Conservation (phyloP, 768 basidiomycete species). For the Nidularia sp. region DNA sequence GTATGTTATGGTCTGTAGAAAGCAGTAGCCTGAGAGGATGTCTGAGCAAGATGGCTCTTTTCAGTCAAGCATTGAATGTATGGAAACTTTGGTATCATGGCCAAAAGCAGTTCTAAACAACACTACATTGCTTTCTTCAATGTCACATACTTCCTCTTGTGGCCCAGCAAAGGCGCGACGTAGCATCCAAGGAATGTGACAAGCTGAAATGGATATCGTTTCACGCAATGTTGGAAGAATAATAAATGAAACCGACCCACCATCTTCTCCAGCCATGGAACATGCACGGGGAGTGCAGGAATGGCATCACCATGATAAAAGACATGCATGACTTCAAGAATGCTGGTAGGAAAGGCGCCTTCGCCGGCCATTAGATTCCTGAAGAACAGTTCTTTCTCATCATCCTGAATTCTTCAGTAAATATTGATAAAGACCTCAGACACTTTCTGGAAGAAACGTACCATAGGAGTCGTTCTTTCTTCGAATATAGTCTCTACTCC, state of each 20-base stretch:
- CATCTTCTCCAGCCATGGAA: slow-evolving; percentile 20
- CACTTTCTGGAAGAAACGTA: slow-evolving; percentile 2
- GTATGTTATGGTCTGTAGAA: too few species aligned
- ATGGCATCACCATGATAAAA: slow-evolving; percentile 21
- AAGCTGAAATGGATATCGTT: slow-evolving; percentile 8
- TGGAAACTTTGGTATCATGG: too few species aligned
- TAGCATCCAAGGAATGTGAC: slow-evolving; percentile 21
- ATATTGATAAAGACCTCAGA: background rate
- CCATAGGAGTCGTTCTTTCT: slow-evolving; percentile 27
- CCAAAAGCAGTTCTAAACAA: too few species aligned
- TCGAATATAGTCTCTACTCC: slow-evolving; percentile 22
- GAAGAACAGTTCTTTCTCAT: slow-evolving; percentile 28
- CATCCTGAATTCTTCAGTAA: slow-evolving; percentile 12
- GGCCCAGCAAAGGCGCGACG: slow-evolving; percentile 17
- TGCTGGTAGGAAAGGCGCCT: slow-evolving; percentile 9
- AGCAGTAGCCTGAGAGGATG: too few species aligned
- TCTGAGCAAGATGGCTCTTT: too few species aligned
- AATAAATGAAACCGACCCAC: slow-evolving; percentile 11
- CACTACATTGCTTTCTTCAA: too few species aligned
- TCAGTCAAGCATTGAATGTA: too few species aligned
- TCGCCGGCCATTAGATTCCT: slow-evolving; percentile 15
- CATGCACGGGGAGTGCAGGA: slow-evolving; percentile 17
- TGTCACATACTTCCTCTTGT: slow-evolving; percentile 8
- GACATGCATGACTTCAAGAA: slow-evolving; percentile 15
- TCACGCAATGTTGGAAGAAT: background rate